Percentiles rank a stretch among this genome's conserved stretches.
These are phyloP conservation scores for Smithsoniella earleae DNA, from an alignment of 163 green algal species.

Conservation along the genomic window DNA sequence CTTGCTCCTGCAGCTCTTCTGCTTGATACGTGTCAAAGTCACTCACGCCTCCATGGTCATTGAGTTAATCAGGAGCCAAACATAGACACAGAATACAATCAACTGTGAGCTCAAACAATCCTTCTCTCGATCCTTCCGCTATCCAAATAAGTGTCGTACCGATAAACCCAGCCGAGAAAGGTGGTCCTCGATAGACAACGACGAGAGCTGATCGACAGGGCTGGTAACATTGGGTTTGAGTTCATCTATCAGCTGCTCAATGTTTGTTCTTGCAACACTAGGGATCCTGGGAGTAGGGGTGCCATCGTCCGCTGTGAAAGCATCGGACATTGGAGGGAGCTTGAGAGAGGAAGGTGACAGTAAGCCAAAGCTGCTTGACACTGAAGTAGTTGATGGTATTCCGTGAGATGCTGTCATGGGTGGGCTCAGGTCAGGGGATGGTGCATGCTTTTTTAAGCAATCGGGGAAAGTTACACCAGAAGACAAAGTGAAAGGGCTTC, in stretches of 20 bases:
- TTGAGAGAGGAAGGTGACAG: neutral
- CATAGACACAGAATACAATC: neutral
- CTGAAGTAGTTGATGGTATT: no score
- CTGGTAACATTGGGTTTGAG: neutral
- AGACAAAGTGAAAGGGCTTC: no score
- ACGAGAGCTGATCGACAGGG: neutral
- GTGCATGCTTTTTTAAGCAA: no score
- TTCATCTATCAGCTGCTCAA: neutral
- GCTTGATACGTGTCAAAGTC: neutral
- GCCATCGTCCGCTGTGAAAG: no score
- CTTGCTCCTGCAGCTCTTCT: conserved; percentile 7
- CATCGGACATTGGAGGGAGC: neutral
- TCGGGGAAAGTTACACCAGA: no score
- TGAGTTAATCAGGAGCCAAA: neutral
- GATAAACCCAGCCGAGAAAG: conserved; percentile 9
- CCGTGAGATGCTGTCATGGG: no score
- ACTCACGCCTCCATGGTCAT: neutral
- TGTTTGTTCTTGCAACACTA: no score
- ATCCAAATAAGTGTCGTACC: no score
- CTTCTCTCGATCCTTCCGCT: no score
- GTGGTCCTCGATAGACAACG: conserved; percentile 9
- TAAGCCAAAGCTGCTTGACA: neutral
- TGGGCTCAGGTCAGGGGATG: no score
- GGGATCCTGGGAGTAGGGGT: no score
- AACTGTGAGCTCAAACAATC: neutral